Percentiles rank a stretch among this genome's conserved stretches.
phyloP scores from a whole-genome alignment of 2,329 filamentous ascomycete species.

The Trichoderma sp. region DNA sequence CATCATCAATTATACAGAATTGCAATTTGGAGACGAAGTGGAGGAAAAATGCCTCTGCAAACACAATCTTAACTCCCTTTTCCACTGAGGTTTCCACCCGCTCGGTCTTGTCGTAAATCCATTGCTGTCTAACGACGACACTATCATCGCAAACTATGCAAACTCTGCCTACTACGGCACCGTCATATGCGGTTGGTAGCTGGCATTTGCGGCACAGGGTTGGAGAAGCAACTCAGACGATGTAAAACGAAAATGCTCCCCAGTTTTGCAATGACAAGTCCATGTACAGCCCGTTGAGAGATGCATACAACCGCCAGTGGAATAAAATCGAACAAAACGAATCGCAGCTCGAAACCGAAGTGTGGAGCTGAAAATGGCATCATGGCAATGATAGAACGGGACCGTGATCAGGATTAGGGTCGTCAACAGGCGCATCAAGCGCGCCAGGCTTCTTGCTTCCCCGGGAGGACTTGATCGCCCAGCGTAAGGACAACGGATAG shows the following conservation, averaged over 20 bases:
- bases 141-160: conserved; percentile 54
- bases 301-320: conserved; percentile 62
- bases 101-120: conserved; percentile 63
- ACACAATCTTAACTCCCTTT: conserved; percentile 58
- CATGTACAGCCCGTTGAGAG: conserved; percentile 47
- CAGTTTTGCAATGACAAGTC: conserved; percentile 51
- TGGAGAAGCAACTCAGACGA: conserved; percentile 57
- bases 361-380: conserved; percentile 63
- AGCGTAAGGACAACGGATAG: no score
- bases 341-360: conserved; percentile 54
- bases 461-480: no score
- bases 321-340: conserved; percentile 59
- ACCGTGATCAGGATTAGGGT: no score
- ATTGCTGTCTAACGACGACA: conserved; percentile 51
- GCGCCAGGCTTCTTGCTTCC: no score
- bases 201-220: conserved; percentile 65
- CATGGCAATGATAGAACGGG: conserved; percentile 5
- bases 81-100: conserved; percentile 59
- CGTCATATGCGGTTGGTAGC: conserved; percentile 65
- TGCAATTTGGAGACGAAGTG: not conserved
- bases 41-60: conserved; percentile 51
- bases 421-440: no score
- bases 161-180: conserved; percentile 62
- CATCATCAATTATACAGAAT: not conserved
- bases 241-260: conserved; percentile 42